Base-by-base conservation (phyloP, 306 rosid species). In the Sophora flavescens region DNA sequence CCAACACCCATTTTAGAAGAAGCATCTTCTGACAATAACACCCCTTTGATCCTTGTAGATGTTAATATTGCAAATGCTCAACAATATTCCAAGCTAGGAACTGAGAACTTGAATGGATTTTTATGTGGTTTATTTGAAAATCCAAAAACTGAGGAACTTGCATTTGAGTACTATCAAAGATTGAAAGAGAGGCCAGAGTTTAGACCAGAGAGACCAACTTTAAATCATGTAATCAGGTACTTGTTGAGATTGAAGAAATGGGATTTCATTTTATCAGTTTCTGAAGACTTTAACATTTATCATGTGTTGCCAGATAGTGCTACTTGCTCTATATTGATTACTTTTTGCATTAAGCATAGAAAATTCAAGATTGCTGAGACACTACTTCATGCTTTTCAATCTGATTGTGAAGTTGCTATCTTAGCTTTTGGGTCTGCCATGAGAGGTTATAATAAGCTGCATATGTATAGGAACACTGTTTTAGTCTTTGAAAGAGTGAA, bases 381-480 rank as follows among this genome's bases (percentile, higher is more conserved):
- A 54, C 61, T 86, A 50, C 87, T 91, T 54, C 78, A 82, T 76
- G 80, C 66, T 56, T 83, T 80, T 57, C 69, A 35, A 6, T 53
- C 72, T 58, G 81, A 82, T 45, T 0, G 5, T 38, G 81, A 85
- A 11, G 87, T 86, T 68, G 70, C 80, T 77, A 63, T 65, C 6
- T 68, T 65, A 9, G 92, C 89, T 11, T 86, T 81, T 76, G 82
- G 80, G 68, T 84, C 86, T n/a, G 87, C 89, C 9, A 79, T 91
- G 84, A 79, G 66, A 81, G 84, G 85, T 61, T 91, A 91, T 33
- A 91, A 91, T 63, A 84, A 82, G 88, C 80, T 91, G 74, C 97
- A 89, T 51, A 91, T 91, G 94, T 88, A 77, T 84, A 86, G 82
- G 78, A 86, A 80, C 56, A 88, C 86, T 32, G 71, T 87, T 44